A percentile compares a stretch with the other conserved stretches of the same genome.
phyloP scores from a whole-genome alignment of 371 early-diverging fungal species.

The Syncephalastrum monosporum region DNA sequence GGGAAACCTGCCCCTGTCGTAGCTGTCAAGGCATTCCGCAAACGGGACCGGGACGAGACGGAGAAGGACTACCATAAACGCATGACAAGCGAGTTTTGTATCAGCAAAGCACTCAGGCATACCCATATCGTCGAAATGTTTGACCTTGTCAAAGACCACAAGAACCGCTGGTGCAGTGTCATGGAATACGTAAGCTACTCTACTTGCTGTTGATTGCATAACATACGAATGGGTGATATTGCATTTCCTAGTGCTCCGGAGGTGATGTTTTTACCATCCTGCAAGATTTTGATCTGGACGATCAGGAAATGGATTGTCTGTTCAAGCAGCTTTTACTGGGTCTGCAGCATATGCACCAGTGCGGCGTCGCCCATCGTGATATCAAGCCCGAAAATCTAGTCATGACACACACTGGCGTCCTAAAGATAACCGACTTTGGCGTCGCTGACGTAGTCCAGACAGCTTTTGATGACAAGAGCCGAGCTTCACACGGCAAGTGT shows the following conservation, averaged over 20 bases:
- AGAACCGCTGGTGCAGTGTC: constrained; percentile 35
- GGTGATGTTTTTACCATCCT: constrained; percentile 38
- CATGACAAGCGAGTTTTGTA: constrained; percentile 43
- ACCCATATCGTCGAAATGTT: constrained; percentile 35
- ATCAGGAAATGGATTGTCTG: constrained; percentile 28
- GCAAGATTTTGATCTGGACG: constrained; percentile 22
- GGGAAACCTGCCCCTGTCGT: constrained; percentile 10
- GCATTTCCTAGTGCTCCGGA: constrained; percentile 30
- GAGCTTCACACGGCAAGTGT: constrained; percentile 20
- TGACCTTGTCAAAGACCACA: constrained; percentile 26
- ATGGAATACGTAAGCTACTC: constrained; percentile 42
- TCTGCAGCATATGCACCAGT: constrained; percentile 67
- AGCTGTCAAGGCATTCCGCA: constrained; percentile 42
- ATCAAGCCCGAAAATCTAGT: constrained; percentile 71
- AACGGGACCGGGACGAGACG: constrained; percentile 28
- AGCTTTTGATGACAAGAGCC: constrained; percentile 16
- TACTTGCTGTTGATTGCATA: no score
- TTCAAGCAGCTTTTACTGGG: constrained; percentile 70
- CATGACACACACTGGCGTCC: constrained; percentile 51
- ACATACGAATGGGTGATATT: neutral
- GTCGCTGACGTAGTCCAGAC: constrained; percentile 60
- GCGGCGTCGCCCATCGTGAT: constrained; percentile 78
- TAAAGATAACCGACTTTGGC: constrained; percentile 73
- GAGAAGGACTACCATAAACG: constrained; percentile 31
- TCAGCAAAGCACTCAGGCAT: constrained; percentile 24